Evolutionary conservation across 192 early-diverging fungal species (phyloP).

Genomic region (Umbelopsis sp.): DNA sequence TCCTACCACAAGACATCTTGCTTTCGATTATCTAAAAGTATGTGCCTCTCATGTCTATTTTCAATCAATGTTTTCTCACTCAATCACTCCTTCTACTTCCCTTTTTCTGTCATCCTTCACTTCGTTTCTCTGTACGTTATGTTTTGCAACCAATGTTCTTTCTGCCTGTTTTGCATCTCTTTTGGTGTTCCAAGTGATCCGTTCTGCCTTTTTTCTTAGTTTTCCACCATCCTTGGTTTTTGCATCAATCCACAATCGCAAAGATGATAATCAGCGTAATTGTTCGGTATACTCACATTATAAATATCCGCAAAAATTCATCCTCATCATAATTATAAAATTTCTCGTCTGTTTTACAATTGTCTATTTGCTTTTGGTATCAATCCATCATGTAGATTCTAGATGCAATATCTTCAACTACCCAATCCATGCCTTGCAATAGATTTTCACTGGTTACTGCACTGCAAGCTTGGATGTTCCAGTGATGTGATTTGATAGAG

Average conservation of each 20-base stretch:
- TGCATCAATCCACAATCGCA: not conserved
- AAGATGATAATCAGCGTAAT: not conserved
- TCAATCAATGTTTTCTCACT: too few relatives aligned
- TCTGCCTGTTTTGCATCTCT: not conserved
- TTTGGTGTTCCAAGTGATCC: not conserved
- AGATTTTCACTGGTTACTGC: constrained; percentile 87
- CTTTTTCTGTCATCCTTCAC: not conserved
- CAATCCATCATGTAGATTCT: constrained; percentile 82
- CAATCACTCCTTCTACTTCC: not conserved
- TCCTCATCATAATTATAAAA: not conserved
- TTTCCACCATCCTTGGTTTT: not conserved
- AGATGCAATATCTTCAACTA: constrained; percentile 85
- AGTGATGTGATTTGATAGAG: constrained; percentile 84
- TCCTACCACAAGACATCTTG: too few relatives aligned
- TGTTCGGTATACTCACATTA: not conserved
- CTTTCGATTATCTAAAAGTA: too few relatives aligned
- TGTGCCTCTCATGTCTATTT: not conserved
- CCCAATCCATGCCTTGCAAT: constrained; percentile 92
- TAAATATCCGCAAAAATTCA: not conserved
- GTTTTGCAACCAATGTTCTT: not conserved
- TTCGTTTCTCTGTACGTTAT: not conserved
- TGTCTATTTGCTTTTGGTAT: not conserved
- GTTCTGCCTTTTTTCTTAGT: not conserved
- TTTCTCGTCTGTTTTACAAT: not conserved
- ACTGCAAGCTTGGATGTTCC: constrained; percentile 89